A percentile compares a stretch with the other conserved stretches of the same genome.
phyloP scores from a whole-genome alignment of 1,284 basidiomycete species.

The Uromyces viciae-fabae region DNA sequence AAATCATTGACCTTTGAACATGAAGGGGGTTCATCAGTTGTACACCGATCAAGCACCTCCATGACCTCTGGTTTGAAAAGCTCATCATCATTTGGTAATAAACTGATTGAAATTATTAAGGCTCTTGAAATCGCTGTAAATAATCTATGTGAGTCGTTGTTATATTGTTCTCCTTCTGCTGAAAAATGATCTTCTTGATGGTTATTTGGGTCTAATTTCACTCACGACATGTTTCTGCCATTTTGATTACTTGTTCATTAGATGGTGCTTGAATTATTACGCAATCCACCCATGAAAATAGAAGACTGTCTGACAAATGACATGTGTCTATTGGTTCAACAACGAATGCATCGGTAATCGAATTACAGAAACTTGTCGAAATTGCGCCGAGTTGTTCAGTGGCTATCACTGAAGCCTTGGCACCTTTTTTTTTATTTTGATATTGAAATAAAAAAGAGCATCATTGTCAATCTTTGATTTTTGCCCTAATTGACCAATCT shows the following conservation, averaged over 20 bases:
- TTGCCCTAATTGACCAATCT: background rate
- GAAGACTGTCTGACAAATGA: conserved; percentile 9
- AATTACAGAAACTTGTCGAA: conserved; percentile 34
- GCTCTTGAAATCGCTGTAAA: conserved; percentile 26
- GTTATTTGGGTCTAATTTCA: background rate
- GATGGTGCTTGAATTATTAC: conserved; percentile 4
- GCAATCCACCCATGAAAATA: conserved; percentile 30
- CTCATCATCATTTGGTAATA: conserved; percentile 19
- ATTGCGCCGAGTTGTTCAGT: conserved; percentile 1
- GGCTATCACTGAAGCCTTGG: conserved; percentile 25
- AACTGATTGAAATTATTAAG: conserved; percentile 7
- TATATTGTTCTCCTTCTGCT: background rate
- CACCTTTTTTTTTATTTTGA: too few species aligned
- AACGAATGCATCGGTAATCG: conserved; percentile 13
- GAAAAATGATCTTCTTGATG: background rate
- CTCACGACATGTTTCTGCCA: conserved; percentile 17
- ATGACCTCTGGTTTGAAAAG: conserved; percentile 2
- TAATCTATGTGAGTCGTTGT: background rate
- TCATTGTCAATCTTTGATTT: background rate
- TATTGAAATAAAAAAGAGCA: background rate
- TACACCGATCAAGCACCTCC: background rate
- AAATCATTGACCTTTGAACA: background rate
- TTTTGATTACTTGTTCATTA: conserved; percentile 5
- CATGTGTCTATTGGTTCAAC: conserved; percentile 7
- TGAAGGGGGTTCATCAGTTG: background rate